phyloP scores from a whole-genome alignment of 768 basidiomycete genomes.

The Tricholoma bakamatsutake region DNA sequence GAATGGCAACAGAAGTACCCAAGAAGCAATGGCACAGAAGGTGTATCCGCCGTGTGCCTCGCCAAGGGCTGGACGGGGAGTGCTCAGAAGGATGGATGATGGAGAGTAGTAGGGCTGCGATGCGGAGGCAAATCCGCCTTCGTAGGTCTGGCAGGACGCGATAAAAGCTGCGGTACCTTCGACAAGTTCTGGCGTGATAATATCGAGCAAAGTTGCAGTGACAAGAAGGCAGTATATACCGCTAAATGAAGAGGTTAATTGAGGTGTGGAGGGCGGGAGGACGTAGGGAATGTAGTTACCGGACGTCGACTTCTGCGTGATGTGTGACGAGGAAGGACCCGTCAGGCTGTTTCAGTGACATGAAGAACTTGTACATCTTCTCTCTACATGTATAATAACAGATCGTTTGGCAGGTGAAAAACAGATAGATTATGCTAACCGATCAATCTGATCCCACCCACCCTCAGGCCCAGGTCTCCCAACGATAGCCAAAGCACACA shows the following conservation, averaged over 20 bases:
- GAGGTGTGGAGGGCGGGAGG: background rate
- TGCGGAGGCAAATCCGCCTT: conserved; percentile 87
- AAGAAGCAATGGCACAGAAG: too few species aligned
- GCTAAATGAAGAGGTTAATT: conserved; percentile 30
- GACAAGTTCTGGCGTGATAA: conserved; percentile 86
- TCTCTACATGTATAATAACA: conserved; percentile 33
- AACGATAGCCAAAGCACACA: conserved; percentile 78
- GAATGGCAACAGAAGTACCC: conserved; percentile 61
- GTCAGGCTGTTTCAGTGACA: conserved; percentile 87
- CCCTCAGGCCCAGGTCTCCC: conserved; percentile 67
- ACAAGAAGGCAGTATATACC: conserved; percentile 91
- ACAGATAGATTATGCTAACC: conserved; percentile 36
- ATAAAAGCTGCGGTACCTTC: conserved; percentile 73
- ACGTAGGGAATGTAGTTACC: conserved; percentile 40
- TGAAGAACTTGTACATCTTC: conserved; percentile 82
- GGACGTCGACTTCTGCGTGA: conserved; percentile 89
- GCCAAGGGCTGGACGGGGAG: conserved; percentile 59
- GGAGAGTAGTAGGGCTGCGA: conserved; percentile 61
- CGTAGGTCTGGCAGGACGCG: conserved; percentile 92
- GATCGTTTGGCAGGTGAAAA: background rate
- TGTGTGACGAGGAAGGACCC: conserved; percentile 89
- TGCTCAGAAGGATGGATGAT: conserved; percentile 27
- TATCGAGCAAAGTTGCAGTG: conserved; percentile 73
- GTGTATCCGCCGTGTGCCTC: too few species aligned
- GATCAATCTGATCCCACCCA: conserved; percentile 84